These are phyloP conservation scores for Niveomyces coronatus DNA, from an alignment of 2,329 filamentous ascomycete genomes.

Conservation along the genomic window DNA sequence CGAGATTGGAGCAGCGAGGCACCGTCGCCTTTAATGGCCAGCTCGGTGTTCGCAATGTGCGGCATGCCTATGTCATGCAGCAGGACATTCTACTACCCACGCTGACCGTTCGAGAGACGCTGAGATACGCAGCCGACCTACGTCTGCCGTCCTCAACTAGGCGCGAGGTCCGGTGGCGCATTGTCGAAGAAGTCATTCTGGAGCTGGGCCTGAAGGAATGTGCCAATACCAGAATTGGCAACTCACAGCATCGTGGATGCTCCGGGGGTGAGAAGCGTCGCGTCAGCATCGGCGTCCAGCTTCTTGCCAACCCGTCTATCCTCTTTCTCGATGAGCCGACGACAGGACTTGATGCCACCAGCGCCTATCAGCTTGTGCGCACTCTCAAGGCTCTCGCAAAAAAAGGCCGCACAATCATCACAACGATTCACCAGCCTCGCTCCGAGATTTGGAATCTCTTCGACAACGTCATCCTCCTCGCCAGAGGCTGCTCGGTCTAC, in stretches of 20 bases:
- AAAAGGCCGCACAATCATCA: conserved; percentile 61
- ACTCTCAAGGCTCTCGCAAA: conserved; percentile 58
- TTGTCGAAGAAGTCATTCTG: conserved; percentile 68
- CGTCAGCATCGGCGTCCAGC: conserved; percentile 67
- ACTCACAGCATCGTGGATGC: conserved; percentile 60
- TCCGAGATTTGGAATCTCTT: conserved; percentile 74
- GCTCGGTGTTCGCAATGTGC: conserved; percentile 40
- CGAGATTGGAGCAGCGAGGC: conserved; percentile 41
- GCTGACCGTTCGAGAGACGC: conserved; percentile 64
- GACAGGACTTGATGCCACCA: conserved; percentile 67
- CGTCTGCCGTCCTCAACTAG: conserved; percentile 55
- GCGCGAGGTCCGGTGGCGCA: conserved; percentile 43
- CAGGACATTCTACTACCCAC: conserved; percentile 65
- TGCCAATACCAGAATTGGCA: conserved; percentile 63
- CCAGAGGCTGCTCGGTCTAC: conserved; percentile 57
- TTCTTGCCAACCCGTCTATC: conserved; percentile 69
- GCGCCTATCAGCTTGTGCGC: conserved; percentile 61
- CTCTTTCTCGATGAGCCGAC: conserved; percentile 73
- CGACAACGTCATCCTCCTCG: conserved; percentile 59
- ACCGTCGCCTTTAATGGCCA: conserved; percentile 51
- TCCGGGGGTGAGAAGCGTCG: conserved; percentile 71
- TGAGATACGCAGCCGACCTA: conserved; percentile 62
- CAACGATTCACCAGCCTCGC: conserved; percentile 67
- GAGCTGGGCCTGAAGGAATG: conserved; percentile 70
- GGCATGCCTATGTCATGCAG: conserved; percentile 65